phyloP scores from a whole-genome alignment of 2,329 filamentous ascomycete species.

The Aspergillus pseudoterreus region DNA sequence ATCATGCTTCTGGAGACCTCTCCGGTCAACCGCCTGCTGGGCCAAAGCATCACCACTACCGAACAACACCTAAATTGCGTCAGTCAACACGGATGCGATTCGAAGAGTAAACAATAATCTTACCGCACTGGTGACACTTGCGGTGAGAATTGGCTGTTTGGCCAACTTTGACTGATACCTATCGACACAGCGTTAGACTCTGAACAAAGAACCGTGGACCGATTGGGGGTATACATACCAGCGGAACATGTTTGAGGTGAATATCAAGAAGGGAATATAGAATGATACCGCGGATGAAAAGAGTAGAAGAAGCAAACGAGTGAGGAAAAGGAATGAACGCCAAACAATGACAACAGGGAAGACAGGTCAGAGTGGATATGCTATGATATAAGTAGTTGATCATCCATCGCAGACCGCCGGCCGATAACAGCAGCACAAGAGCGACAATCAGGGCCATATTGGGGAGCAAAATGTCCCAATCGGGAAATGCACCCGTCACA shows the following conservation, averaged over 20 bases:
- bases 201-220: neutral
- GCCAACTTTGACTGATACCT: constrained; percentile 86
- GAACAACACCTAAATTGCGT: constrained; percentile 66
- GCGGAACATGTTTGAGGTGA: constrained; percentile 30
- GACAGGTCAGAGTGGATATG: neutral
- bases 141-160: constrained; percentile 79
- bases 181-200: constrained; percentile 13
- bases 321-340: neutral
- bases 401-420: constrained; percentile 13
- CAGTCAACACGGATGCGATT: neutral
- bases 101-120: constrained; percentile 14
- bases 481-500: constrained; percentile 12
- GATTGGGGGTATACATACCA: constrained; percentile 23
- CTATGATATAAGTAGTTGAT: constrained; percentile 10
- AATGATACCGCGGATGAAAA: neutral
- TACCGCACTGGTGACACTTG: constrained; percentile 81
- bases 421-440: constrained; percentile 10
- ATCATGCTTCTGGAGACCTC: constrained; percentile 73
- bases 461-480: constrained; percentile 11
- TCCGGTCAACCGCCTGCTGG: constrained; percentile 84
- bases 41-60: constrained; percentile 86
- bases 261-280: neutral
- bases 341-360: neutral
- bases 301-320: neutral
- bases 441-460: constrained; percentile 16